Conservation (phyloP, 345 rosid species). For the Ceriops zippeliana region DNA sequence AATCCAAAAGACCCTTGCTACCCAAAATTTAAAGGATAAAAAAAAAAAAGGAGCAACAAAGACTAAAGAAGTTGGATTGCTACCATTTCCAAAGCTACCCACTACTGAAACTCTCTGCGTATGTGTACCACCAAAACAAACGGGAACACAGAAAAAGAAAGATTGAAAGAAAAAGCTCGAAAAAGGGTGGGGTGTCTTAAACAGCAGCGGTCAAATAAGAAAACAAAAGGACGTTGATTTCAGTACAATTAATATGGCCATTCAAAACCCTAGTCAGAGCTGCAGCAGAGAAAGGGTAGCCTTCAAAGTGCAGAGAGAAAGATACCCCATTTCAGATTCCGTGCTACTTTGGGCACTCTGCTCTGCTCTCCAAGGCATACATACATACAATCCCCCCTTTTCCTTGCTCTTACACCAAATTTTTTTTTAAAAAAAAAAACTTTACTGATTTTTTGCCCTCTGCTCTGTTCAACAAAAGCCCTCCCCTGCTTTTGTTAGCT, state of each 20-base stretch:
- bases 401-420: not conserved
- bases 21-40: slow-evolving; percentile 8
- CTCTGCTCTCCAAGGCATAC: slow-evolving; percentile 18
- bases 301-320: slow-evolving; percentile 54
- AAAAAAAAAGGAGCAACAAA: slow-evolving; percentile 8
- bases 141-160: slow-evolving; percentile 28
- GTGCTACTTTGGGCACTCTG: slow-evolving; percentile 54
- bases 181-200: slow-evolving; percentile 20
- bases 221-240: slow-evolving; percentile 49
- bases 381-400: slow-evolving; percentile 32
- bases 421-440: slow-evolving; percentile 7
- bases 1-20: slow-evolving; percentile 18
- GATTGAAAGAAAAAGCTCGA: slow-evolving; percentile 30
- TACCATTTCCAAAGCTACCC: slow-evolving; percentile 34
- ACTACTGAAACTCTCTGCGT: slow-evolving; percentile 8
- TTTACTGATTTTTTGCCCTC: slow-evolving; percentile 38
- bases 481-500: slow-evolving; percentile 18
- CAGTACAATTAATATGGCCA: slow-evolving; percentile 51
- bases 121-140: slow-evolving; percentile 27
- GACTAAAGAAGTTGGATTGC: slow-evolving; percentile 23
- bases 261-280: slow-evolving; percentile 71
- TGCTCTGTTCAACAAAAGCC: slow-evolving; percentile 25
- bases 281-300: slow-evolving; percentile 28
- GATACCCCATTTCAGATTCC: slow-evolving; percentile 85
- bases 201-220: slow-evolving; percentile 56